These are phyloP conservation scores for Pelargonium hybrid DNA, from an alignment of 441 rosid species.

Conservation along the genomic window DNA sequence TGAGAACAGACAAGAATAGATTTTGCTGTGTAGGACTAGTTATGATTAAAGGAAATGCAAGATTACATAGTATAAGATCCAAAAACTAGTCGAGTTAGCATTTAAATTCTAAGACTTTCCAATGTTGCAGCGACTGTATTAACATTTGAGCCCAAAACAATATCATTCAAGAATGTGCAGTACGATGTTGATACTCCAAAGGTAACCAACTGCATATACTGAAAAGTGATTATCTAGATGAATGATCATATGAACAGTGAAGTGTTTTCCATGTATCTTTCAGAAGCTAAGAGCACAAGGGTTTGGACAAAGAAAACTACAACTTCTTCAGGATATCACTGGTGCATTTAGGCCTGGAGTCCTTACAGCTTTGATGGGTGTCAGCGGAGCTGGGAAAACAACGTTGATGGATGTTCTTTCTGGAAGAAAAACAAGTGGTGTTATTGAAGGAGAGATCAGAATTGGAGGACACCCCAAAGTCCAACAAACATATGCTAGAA, in stretches of 20 bases:
- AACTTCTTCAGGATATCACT: constrained; percentile 54
- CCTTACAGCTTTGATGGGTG: constrained; percentile 88
- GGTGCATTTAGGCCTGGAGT: constrained; percentile 90
- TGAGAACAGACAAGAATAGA: not conserved
- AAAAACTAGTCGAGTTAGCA: no score
- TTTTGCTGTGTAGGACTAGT: no score
- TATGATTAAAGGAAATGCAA: not conserved
- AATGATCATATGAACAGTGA: no score
- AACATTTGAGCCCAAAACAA: constrained; percentile 50
- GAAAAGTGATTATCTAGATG: no score
- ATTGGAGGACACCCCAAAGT: constrained; percentile 58
- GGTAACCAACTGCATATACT: constrained; percentile 27
- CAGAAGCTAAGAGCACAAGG: constrained; percentile 61
- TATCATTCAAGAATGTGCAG: constrained; percentile 50
- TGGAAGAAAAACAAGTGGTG: constrained; percentile 62
- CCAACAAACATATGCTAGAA: constrained; percentile 59
- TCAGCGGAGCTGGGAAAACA: constrained; percentile 83
- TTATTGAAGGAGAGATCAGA: constrained; percentile 42
- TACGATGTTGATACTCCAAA: constrained; percentile 50
- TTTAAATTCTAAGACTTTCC: not conserved
- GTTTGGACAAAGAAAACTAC: constrained; percentile 38
- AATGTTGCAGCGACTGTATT: constrained; percentile 38
- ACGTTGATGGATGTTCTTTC: constrained; percentile 69
- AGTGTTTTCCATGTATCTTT: not conserved
- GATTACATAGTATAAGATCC: not conserved